phyloP scores from a whole-genome alignment of 257 asterid genomes.

The Forsythia suspensa region DNA sequence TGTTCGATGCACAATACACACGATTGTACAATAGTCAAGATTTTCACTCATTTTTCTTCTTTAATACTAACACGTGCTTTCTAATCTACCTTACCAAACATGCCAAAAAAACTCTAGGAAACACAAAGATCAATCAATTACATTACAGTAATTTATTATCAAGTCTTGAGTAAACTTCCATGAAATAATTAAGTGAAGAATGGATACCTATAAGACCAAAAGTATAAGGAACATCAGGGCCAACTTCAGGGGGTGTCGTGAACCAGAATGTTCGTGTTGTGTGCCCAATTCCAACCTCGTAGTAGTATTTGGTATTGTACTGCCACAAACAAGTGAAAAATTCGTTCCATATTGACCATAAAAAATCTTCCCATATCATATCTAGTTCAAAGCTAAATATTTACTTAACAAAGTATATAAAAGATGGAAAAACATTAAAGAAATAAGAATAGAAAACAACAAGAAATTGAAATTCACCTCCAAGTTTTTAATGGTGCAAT shows the following conservation, averaged over 20 bases:
- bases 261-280: constrained; percentile 71
- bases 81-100: neutral
- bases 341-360: constrained; percentile 1
- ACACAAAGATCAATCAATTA: constrained; percentile 1
- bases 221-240: constrained; percentile 86
- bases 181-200: neutral
- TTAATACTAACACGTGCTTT: neutral
- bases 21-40: neutral
- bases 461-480: constrained; percentile 37
- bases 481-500: constrained; percentile 50
- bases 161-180: neutral
- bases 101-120: neutral
- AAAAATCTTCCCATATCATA: neutral
- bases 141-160: neutral
- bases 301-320: constrained; percentile 78
- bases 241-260: constrained; percentile 70
- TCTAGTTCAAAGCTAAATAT: neutral
- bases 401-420: neutral
- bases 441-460: neutral
- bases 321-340: constrained; percentile 26
- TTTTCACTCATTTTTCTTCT: neutral
- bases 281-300: constrained; percentile 61
- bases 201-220: constrained; percentile 83
- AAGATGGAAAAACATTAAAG: neutral
- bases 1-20: neutral